Evolutionary conservation across 441 rosid species (phyloP).

Genomic region (Eugenia klotzschiana): DNA sequence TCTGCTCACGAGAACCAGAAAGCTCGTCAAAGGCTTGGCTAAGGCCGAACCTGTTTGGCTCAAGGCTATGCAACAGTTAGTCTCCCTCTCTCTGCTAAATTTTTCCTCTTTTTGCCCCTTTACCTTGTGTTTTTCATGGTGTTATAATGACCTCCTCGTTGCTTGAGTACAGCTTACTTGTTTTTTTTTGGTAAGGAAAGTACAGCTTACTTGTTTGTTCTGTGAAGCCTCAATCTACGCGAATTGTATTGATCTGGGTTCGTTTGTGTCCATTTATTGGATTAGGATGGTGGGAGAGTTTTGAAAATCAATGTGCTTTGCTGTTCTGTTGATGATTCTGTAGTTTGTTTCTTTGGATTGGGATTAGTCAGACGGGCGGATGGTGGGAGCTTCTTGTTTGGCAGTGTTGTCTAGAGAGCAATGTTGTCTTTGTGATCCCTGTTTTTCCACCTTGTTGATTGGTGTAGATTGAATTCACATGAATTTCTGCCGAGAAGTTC

Average conservation of each 20-base stretch:
- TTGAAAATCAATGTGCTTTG: neutral
- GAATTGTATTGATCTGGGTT: neutral
- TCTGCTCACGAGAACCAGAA: conserved; percentile 53
- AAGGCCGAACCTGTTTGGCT: conserved; percentile 71
- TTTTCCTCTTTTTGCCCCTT: neutral
- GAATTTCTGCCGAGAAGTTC: neutral
- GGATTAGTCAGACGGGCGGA: neutral
- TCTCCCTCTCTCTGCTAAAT: conserved; percentile 6
- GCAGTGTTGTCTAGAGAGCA: neutral
- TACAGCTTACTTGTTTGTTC: neutral
- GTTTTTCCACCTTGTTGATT: neutral
- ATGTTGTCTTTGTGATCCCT: neutral
- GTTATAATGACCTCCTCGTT: neutral
- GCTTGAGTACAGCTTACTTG: neutral
- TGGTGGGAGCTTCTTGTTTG: neutral
- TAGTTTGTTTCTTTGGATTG: neutral
- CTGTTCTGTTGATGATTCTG: neutral
- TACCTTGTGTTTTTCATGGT: neutral
- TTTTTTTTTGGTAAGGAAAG: too few species aligned
- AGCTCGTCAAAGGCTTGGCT: conserved; percentile 77
- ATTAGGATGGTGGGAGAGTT: neutral
- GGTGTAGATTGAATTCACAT: neutral
- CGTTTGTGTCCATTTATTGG: neutral
- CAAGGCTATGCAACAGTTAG: conserved; percentile 82
- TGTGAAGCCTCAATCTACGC: neutral